Evolutionary conservation across 176 grass and related monocot species (phyloP).

Genomic region (Olyra latifolia): DNA sequence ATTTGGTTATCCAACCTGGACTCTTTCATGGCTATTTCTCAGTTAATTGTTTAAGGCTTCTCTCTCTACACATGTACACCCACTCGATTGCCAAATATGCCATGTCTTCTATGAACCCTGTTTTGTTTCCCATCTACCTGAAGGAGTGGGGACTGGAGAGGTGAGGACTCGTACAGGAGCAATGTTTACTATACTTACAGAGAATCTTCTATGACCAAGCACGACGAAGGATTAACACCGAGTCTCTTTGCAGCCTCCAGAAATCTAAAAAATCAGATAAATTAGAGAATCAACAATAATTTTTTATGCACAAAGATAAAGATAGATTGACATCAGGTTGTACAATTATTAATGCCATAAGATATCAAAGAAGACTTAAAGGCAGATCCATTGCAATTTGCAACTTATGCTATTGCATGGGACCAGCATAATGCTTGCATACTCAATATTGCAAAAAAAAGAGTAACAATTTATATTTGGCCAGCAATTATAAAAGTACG

Average conservation of each 20-base stretch:
- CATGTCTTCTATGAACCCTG: neutral
- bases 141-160: too few species aligned
- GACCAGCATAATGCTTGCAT: neutral
- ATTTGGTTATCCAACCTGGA: neutral
- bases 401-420: neutral
- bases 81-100: neutral
- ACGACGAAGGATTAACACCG: slow-evolving; percentile 59
- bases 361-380: neutral
- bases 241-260: slow-evolving; percentile 80
- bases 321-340: neutral
- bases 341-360: neutral
- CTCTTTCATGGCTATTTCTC: neutral
- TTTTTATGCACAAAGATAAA: neutral
- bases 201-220: slow-evolving; percentile 89
- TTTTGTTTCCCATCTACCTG: neutral
- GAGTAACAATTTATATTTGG: neutral
- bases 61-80: neutral
- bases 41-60: neutral
- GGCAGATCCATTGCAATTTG: neutral
- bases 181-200: slow-evolving; percentile 42
- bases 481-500: slow-evolving; percentile 18
- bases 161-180: neutral
- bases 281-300: neutral
- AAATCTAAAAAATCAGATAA: slow-evolving; percentile 49
- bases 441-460: neutral